These are phyloP conservation scores for Canavalia ensiformis DNA, from an alignment of 306 rosid genomes.

Conservation along the genomic window DNA sequence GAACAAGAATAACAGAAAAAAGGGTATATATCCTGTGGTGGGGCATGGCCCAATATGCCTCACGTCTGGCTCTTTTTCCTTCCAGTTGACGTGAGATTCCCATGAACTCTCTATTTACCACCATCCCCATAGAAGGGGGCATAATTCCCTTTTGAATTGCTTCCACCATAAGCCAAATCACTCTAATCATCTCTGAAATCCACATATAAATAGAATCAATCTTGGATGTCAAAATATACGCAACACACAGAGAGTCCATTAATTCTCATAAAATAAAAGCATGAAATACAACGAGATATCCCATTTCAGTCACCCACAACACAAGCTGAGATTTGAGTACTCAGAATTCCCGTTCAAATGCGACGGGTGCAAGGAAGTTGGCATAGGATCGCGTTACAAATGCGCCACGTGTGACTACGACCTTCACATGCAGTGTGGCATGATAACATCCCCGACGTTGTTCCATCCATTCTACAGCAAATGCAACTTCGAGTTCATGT, in stretches of 20 bases:
- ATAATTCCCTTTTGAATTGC: constrained; percentile 63
- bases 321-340: constrained; percentile 80
- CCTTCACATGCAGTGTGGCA: constrained; percentile 86
- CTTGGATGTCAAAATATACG: constrained; percentile 11
- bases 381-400: constrained; percentile 87
- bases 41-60: constrained; percentile 58
- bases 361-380: constrained; percentile 92
- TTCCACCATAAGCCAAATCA: constrained; percentile 67
- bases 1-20: background rate
- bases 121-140: constrained; percentile 52
- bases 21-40: constrained; percentile 58
- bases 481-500: constrained; percentile 82
- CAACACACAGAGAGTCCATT: no score
- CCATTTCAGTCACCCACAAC: constrained; percentile 88
- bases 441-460: constrained; percentile 58
- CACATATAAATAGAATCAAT: constrained; percentile 48
- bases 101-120: constrained; percentile 50
- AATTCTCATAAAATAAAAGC: background rate
- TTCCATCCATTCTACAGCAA: constrained; percentile 84
- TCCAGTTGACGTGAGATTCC: constrained; percentile 62
- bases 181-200: background rate
- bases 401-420: constrained; percentile 81
- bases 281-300: constrained; percentile 85
- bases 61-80: constrained; percentile 58
- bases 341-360: constrained; percentile 88